These are phyloP conservation scores for Porogramme epimiltina DNA, from an alignment of 1,284 basidiomycete genomes.

Conservation along the genomic window DNA sequence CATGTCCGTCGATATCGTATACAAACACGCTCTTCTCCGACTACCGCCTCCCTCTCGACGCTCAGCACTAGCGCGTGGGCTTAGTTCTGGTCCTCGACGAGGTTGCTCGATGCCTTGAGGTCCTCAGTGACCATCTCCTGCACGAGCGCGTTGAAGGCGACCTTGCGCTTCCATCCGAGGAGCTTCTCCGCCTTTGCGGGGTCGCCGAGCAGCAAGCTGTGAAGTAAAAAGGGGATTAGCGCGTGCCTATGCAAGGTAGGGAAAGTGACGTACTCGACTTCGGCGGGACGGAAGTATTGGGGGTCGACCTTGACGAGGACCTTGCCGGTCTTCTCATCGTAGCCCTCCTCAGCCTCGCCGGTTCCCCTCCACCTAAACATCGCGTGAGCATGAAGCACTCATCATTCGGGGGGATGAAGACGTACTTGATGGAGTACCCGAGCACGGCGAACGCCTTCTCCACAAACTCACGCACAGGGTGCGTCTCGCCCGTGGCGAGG, in stretches of 20 bases:
- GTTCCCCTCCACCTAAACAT: slow-evolving; percentile 69
- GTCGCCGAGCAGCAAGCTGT: slow-evolving; percentile 78
- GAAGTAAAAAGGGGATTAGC: too few relatives aligned
- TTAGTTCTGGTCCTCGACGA: slow-evolving; percentile 82
- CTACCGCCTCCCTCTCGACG: too few relatives aligned
- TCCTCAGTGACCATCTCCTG: slow-evolving; percentile 88
- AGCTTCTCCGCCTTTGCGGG: slow-evolving; percentile 83
- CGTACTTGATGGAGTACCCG: slow-evolving; percentile 65
- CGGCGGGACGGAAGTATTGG: slow-evolving; percentile 85
- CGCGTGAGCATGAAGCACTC: too few relatives aligned
- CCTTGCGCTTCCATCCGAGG: slow-evolving; percentile 85
- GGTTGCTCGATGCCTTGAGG: slow-evolving; percentile 64
- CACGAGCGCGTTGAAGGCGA: slow-evolving; percentile 80
- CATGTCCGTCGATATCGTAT: too few relatives aligned
- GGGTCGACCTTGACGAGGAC: slow-evolving; percentile 81
- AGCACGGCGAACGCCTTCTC: slow-evolving; percentile 79
- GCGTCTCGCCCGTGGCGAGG: slow-evolving; percentile 90
- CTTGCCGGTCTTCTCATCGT: slow-evolving; percentile 65
- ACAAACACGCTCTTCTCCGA: too few relatives aligned
- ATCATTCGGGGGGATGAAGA: slow-evolving; percentile 13
- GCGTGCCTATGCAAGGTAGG: too few relatives aligned
- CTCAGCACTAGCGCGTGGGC: not conserved
- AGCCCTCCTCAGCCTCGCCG: slow-evolving; percentile 76
- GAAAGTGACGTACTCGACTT: slow-evolving; percentile 74
- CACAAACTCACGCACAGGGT: slow-evolving; percentile 87